Conservation (phyloP, 2,329 filamentous ascomycete species). For the Rhexocercosporidium sp. region DNA sequence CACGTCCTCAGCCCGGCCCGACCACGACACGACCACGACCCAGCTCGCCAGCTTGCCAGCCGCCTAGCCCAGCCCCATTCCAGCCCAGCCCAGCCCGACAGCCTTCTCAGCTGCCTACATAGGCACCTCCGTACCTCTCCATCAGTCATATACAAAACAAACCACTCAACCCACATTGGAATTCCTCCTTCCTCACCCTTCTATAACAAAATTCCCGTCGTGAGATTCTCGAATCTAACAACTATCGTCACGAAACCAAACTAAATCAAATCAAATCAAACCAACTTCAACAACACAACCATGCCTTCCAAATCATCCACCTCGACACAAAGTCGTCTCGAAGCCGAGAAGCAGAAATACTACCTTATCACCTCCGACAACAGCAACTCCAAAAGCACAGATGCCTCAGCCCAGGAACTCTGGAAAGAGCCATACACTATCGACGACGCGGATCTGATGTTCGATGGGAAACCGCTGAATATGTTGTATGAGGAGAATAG, state of each 20-base stretch:
- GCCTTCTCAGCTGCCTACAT: conserved; percentile 4
- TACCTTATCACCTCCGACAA: conserved; percentile 1
- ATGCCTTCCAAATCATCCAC: conserved; percentile 11
- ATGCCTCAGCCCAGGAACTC: conserved; percentile 27
- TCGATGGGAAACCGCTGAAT: conserved; percentile 41
- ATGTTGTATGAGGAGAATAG: conserved; percentile 40
- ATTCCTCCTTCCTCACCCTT: not conserved
- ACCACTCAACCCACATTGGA: not conserved
- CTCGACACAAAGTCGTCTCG: not conserved
- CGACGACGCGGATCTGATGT: conserved; percentile 39
- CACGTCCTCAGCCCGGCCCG: too few species aligned
- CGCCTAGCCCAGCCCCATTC: not conserved
- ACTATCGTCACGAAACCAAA: not conserved
- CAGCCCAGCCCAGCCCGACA: conserved; percentile 16
- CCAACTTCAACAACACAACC: not conserved
- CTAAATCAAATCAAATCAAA: not conserved
- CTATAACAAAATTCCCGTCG: not conserved
- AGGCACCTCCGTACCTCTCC: not conserved
- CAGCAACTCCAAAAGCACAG: conserved; percentile 19
- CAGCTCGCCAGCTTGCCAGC: not conserved
- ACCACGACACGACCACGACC: not conserved
- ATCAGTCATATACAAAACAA: not conserved
- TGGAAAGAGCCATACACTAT: conserved; percentile 38
- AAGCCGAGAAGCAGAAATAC: conserved; percentile 10
- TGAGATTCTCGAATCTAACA: not conserved